Evolutionary conservation across 495 filamentous ascomycete genomes (phyloP).

Genomic region (Podospora sp.): DNA sequence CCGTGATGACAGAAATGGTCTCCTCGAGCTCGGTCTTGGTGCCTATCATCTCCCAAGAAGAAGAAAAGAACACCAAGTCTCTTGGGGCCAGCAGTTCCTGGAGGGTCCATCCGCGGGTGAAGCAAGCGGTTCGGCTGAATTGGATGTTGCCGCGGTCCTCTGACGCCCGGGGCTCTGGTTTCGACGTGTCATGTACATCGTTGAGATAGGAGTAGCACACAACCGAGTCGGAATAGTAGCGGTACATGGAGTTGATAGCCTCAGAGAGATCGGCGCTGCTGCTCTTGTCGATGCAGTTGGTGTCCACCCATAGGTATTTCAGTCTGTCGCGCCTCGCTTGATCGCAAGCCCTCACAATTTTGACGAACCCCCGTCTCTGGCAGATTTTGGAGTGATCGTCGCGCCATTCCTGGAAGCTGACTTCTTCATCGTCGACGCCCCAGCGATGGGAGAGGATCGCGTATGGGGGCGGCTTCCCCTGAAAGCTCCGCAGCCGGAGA

Average conservation of each 20-base stretch:
- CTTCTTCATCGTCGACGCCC: not conserved
- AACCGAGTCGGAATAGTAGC: not conserved
- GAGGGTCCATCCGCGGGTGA: constrained; percentile 7
- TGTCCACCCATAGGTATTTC: constrained; percentile 43
- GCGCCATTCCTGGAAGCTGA: constrained; percentile 2
- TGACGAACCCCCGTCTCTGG: constrained; percentile 30
- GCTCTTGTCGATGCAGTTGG: constrained; percentile 48
- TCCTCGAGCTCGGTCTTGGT: constrained; percentile 1
- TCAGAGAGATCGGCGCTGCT: constrained; percentile 46
- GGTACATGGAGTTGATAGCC: constrained; percentile 26
- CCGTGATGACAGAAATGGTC: not conserved
- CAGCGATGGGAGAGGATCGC: constrained; percentile 10
- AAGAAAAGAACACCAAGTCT: not conserved
- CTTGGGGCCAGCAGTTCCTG: not conserved
- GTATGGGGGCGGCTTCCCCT: not conserved
- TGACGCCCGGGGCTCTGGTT: not conserved
- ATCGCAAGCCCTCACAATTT: constrained; percentile 34
- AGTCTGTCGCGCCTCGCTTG: constrained; percentile 23
- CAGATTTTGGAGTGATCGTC: not conserved
- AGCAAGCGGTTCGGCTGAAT: not conserved
- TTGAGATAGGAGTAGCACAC: constrained; percentile 7
- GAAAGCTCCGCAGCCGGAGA: not conserved
- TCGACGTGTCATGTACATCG: not conserved
- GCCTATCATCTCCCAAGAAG: not conserved
- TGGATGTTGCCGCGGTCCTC: not conserved